Percentiles rank a stretch among this genome's conserved stretches.
Evolutionary conservation across 305 asterid genomes (phyloP).

Genomic region (Ilex paraguariensis): DNA sequence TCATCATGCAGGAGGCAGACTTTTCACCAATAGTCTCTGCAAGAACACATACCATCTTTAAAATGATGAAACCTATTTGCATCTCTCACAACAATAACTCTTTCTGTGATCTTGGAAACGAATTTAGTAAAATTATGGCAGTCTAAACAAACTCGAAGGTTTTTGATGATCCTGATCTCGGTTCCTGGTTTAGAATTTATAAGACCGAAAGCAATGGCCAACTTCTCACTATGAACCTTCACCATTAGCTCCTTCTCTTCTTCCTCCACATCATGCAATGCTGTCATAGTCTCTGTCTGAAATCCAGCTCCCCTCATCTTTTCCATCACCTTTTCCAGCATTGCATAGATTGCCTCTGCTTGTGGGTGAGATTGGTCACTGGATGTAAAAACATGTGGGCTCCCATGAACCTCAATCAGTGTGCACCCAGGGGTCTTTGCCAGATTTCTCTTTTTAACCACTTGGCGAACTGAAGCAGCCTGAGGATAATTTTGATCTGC

Average conservation of each 20-base stretch:
- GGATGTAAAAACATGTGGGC: constrained; percentile 59
- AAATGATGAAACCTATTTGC: constrained; percentile 86
- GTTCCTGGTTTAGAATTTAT: constrained; percentile 48
- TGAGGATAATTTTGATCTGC: constrained; percentile 47
- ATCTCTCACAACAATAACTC: constrained; percentile 71
- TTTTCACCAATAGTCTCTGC: constrained; percentile 70
- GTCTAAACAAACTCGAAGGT: constrained; percentile 81
- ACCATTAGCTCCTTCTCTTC: constrained; percentile 87
- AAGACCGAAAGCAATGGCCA: constrained; percentile 81
- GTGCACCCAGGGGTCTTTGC: constrained; percentile 77
- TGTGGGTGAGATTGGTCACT: constrained; percentile 60
- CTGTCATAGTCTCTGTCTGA: constrained; percentile 49
- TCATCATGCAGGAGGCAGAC: neutral
- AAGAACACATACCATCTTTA: constrained; percentile 65
- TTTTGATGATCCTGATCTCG: constrained; percentile 74
- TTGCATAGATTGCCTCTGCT: constrained; percentile 34
- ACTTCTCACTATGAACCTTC: constrained; percentile 79
- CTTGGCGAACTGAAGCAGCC: constrained; percentile 66
- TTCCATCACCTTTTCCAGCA: constrained; percentile 61
- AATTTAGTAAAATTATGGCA: constrained; percentile 76
- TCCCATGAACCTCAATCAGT: constrained; percentile 68
- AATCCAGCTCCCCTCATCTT: constrained; percentile 76
- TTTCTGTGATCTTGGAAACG: constrained; percentile 50
- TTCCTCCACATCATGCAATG: constrained; percentile 86
- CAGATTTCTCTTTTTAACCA: constrained; percentile 50